Evolutionary conservation across 805 yeast species (phyloP), one percentile per base, ranked within the genome.

Genomic region (Alloascoidea hylecoeti): DNA sequence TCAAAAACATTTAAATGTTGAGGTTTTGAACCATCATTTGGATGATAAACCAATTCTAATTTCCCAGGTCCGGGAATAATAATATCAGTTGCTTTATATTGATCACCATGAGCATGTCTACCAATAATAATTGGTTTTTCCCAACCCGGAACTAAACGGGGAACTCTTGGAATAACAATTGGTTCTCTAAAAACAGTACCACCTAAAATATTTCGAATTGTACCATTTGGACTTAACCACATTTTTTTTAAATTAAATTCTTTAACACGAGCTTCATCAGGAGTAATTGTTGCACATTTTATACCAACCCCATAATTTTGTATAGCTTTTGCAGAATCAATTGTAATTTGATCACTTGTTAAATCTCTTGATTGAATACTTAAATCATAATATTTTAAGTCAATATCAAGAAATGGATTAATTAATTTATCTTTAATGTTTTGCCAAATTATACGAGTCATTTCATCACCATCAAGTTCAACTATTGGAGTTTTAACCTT

Each of bases 151-250:
- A 89, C 79, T 44, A 86, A 68, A 48, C 95, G 68, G 40, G 97
- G 97, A 50, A 89, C 80, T 49, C 73, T 64, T 41, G 84, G 85
- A 50, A 89, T 84, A 39, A 89, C 84, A 57, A 89, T 89, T 44
- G 96, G 95, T 63, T 88, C 97, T 54, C 97, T 75, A 71, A 89
- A 89, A 35, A 89, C 95, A 18, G 96, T 89, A 42, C 97, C 97
- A 37, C 96, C 96, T 43, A 89, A 66, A 44, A 89, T 79, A 66
- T 89, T 89, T 64, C 97, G 78, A 57, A 89, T 83, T 37, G 97
- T 89, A 43, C 97, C 97, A 61, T 89, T 89, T 46, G 97, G 97
- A 13, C 95, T 84, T 42, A 80, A 70, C 96, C 96, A 89, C 97
- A 89, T 89, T 60, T 86, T 81, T 66, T 89, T 86, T 59, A 89